Base-by-base conservation (phyloP, 306 rosid species). In the Purshia tridentata region DNA sequence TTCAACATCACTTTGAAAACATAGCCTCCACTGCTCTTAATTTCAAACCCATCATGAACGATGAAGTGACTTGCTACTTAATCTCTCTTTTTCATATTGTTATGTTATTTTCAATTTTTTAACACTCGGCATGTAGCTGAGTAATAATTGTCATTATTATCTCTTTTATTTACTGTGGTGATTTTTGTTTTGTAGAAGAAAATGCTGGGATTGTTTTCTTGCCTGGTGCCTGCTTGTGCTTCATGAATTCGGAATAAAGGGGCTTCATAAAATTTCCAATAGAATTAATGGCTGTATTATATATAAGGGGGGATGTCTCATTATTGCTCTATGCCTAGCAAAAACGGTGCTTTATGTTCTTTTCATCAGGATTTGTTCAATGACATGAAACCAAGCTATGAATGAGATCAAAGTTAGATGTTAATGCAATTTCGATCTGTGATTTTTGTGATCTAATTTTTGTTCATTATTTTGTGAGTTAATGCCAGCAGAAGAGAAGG, bases 201-300 rank as follows among this genome's bases (percentile, higher is more conserved):
- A 81, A 74, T 85, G 89, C 56, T 84, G 89, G 88, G 97, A 54
- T 83, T 89, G 70, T 81, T 94, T 72, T 88, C 92, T 74, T 94
- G 98, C 82, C 80, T 91, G 77, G 88, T 85, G 4, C 97, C 98
- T 52, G 83, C 92, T 6, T 94, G 97, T 63, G 83, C 81, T 70
- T 85, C 91, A 46, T 90, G 91, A 89, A 11, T 39, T 9, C 68
- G 39, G 60, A 19, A 12, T 73, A 47, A 5, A 10, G 19, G 16
- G 37, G 50, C 11, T 6, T 4, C 50, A 8, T 48, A 3, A 29
- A 29, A 3, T 29, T 29, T 29, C 35, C 1, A 3, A 29, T 29
- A 29, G 35, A 29, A 1, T 29, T 29, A 29, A 29, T 29, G 35
- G 2, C 35, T 29, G 2, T 29, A 29, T 29, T 29, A 29, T 29